Conservation (phyloP, 1,284 basidiomycete species). For the Ustilago loliicola region DNA sequence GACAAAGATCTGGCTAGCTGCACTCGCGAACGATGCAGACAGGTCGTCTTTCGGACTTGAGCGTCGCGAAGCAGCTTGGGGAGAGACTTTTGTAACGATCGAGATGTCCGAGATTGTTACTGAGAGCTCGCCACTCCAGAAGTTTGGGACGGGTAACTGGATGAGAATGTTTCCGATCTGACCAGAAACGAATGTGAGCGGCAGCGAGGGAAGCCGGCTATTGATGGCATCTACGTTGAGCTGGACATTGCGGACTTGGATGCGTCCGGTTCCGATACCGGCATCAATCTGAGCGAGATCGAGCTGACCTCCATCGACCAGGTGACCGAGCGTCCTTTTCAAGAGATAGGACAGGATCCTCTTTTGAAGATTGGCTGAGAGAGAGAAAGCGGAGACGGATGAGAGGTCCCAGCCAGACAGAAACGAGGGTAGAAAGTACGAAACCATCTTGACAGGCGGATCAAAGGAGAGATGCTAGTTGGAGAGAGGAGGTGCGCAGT, state of each 20-base stretch:
- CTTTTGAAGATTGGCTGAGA: slow-evolving; percentile 86
- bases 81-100: slow-evolving; percentile 7
- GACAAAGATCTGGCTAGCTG: slow-evolving; percentile 50
- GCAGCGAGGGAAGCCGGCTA: slow-evolving; percentile 71
- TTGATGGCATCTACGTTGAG: slow-evolving; percentile 75
- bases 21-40: slow-evolving; percentile 44
- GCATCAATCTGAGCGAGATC: slow-evolving; percentile 89
- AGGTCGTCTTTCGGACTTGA: slow-evolving; percentile 15
- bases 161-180: slow-evolving; percentile 65
- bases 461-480: not conserved
- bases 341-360: slow-evolving; percentile 90
- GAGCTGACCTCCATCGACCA: slow-evolving; percentile 88
- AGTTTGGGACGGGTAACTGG: slow-evolving; percentile 58
- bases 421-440: slow-evolving; percentile 49
- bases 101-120: slow-evolving; percentile 35
- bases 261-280: slow-evolving; percentile 87
- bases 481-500: not conserved
- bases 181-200: slow-evolving; percentile 80
- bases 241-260: slow-evolving; percentile 86
- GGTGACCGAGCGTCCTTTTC: slow-evolving; percentile 84
- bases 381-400: slow-evolving; percentile 44
- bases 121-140: slow-evolving; percentile 56
- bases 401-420: slow-evolving; percentile 50
- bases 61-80: not conserved
- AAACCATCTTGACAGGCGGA: slow-evolving; percentile 26